These are phyloP conservation scores for Coriolopsis trogii DNA, from an alignment of 1,284 basidiomycete species.

Conservation along the genomic window DNA sequence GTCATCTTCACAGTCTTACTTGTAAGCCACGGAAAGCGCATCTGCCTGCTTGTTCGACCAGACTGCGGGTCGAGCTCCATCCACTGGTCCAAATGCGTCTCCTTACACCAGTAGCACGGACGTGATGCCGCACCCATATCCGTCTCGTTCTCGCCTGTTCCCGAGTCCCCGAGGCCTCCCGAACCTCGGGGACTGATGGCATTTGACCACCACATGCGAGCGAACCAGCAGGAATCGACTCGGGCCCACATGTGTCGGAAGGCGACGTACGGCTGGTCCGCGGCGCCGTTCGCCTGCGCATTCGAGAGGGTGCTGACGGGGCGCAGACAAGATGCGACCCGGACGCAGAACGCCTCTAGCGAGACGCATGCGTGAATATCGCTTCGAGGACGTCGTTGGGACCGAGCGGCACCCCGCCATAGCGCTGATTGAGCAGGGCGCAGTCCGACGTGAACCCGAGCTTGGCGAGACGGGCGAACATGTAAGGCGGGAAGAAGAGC, in stretches of 20 bases:
- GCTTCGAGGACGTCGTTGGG: not conserved
- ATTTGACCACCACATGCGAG: not conserved
- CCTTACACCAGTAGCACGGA: constrained; percentile 4
- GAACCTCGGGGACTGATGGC: not conserved
- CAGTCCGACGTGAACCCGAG: not conserved
- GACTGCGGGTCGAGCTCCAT: constrained; percentile 3
- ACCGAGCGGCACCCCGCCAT: not conserved
- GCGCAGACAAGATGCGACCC: constrained; percentile 7
- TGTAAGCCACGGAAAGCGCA: not conserved
- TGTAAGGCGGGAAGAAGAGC: constrained; percentile 4
- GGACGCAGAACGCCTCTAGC: constrained; percentile 6
- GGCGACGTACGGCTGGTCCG: not conserved
- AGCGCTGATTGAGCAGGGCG: not conserved
- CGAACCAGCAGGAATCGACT: constrained; percentile 5
- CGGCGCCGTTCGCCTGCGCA: not conserved
- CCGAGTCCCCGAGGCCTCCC: too few relatives aligned
- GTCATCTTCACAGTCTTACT: constrained; percentile 4
- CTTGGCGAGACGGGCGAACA: constrained; percentile 5
- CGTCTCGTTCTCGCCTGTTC: too few relatives aligned
- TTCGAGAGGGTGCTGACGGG: not conserved
- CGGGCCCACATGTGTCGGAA: constrained; percentile 5
- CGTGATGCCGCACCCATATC: too few relatives aligned
- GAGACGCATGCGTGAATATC: constrained; percentile 1
- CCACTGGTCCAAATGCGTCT: constrained; percentile 9
- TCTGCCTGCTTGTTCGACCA: constrained; percentile 1